Percentiles rank a stretch among this genome's conserved stretches.
Evolutionary conservation across 768 basidiomycete genomes (phyloP).

Genomic region (Rhodosporidiobolus sp.): DNA sequence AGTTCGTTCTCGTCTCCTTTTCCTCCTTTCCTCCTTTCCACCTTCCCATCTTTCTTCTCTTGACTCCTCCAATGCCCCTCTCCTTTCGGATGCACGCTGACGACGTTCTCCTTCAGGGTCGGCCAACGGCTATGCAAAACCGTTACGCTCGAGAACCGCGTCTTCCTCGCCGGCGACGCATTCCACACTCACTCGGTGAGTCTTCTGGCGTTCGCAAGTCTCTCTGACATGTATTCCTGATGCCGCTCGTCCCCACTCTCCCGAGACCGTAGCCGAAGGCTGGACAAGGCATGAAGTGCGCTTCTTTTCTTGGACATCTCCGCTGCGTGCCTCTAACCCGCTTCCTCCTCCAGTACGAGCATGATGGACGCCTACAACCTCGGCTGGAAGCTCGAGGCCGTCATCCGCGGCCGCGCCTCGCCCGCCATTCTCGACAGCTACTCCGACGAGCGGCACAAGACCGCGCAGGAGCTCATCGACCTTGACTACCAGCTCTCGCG

Average conservation of each 20-base stretch:
- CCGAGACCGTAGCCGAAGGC: slow-evolving; percentile 38
- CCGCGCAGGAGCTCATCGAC: slow-evolving; percentile 65
- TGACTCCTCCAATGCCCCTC: too few species aligned
- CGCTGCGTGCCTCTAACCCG: not conserved
- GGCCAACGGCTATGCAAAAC: slow-evolving; percentile 36
- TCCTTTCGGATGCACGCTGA: too few species aligned
- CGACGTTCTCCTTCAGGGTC: too few species aligned
- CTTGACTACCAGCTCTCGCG: slow-evolving; percentile 65
- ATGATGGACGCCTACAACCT: slow-evolving; percentile 75
- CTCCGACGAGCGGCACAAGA: slow-evolving; percentile 57
- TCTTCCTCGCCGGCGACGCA: slow-evolving; percentile 43
- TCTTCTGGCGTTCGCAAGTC: not conserved
- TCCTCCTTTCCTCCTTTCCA: too few species aligned
- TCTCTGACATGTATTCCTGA: too few species aligned
- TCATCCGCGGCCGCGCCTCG: slow-evolving; percentile 59
- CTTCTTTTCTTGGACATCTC: not conserved
- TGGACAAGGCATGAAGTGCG: slow-evolving; percentile 41
- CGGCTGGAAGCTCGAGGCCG: slow-evolving; percentile 64
- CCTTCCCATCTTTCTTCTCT: too few species aligned
- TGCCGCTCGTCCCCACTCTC: too few species aligned
- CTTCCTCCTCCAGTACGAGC: slow-evolving; percentile 46
- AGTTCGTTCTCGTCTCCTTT: too few species aligned
- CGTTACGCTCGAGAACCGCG: slow-evolving; percentile 32
- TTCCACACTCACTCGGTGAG: slow-evolving; percentile 37
- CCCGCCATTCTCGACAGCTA: slow-evolving; percentile 57